Conservation (phyloP, 108 stramenopile species). For the Epipyxis sp. region DNA sequence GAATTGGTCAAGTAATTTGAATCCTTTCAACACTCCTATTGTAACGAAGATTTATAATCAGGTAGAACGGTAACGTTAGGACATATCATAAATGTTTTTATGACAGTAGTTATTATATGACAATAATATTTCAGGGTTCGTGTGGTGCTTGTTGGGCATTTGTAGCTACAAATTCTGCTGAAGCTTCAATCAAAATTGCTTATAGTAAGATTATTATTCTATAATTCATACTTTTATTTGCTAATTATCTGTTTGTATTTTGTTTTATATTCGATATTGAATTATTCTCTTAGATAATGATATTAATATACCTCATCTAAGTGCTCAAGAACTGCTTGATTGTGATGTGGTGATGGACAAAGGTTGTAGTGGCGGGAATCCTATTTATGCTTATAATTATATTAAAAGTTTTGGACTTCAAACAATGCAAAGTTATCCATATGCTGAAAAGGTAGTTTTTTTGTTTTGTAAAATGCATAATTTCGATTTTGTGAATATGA, state of each 20-base stretch:
- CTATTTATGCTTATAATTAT: background rate
- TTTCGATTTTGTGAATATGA: too few species aligned
- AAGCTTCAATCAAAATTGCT: conserved; percentile 13
- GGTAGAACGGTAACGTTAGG: too few species aligned
- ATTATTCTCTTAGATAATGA: background rate
- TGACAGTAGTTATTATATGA: too few species aligned
- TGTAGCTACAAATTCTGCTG: background rate
- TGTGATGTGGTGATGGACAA: conserved; percentile 21
- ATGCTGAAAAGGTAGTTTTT: background rate
- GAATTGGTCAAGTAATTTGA: too few species aligned
- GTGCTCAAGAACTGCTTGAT: conserved; percentile 31
- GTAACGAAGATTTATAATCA: too few species aligned
- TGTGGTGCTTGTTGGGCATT: conserved; percentile 42
- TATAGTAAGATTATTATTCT: too few species aligned
- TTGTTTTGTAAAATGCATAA: background rate
- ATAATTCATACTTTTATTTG: too few species aligned
- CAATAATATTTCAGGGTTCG: conserved; percentile 13
- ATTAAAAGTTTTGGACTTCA: conserved; percentile 23
- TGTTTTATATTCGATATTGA: too few species aligned
- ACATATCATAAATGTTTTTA: too few species aligned
- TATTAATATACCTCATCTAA: background rate
- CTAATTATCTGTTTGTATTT: too few species aligned
- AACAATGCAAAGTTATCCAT: background rate
- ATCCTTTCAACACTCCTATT: too few species aligned
- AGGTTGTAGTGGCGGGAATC: conserved; percentile 34